phyloP scores from a whole-genome alignment of 148 eudicot genomes.

The Chenopodium formosanum region DNA sequence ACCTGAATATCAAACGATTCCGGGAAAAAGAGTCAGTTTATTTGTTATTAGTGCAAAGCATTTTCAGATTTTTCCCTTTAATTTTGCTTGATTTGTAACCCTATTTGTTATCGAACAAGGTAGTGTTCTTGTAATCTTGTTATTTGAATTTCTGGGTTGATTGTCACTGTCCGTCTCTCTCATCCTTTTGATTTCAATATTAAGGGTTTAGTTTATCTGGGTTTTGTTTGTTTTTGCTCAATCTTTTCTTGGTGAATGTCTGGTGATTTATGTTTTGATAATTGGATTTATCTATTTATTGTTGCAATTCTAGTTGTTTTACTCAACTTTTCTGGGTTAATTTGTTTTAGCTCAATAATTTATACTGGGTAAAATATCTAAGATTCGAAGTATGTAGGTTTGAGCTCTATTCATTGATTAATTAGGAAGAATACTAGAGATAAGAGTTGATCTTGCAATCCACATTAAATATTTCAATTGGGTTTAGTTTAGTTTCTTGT shows the following conservation, averaged over 20 bases:
- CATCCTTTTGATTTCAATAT: too few relatives aligned
- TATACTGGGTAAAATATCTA: too few relatives aligned
- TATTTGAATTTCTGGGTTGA: too few relatives aligned
- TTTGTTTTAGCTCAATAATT: not conserved
- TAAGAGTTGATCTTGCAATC: not conserved
- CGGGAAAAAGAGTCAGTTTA: too few relatives aligned
- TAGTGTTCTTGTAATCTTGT: too few relatives aligned
- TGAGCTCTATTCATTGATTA: not conserved
- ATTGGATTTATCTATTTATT: not conserved
- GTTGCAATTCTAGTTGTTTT: not conserved
- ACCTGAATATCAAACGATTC: too few relatives aligned
- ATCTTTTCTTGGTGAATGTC: not conserved
- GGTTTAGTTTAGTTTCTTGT: not conserved
- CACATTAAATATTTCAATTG: not conserved
- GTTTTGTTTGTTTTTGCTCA: not conserved
- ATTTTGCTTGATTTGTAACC: too few relatives aligned
- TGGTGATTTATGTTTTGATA: not conserved
- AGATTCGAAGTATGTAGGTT: not conserved
- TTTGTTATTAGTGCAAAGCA: too few relatives aligned
- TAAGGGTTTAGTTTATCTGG: not conserved
- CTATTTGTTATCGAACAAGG: too few relatives aligned
- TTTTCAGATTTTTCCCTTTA: too few relatives aligned
- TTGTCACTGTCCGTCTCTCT: conserved; percentile 45
- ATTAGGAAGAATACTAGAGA: not conserved
- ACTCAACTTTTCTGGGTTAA: not conserved